Evolutionary conservation across 176 grass and related monocot genomes (phyloP).

Genomic region (Cenchrus fungigraminus): DNA sequence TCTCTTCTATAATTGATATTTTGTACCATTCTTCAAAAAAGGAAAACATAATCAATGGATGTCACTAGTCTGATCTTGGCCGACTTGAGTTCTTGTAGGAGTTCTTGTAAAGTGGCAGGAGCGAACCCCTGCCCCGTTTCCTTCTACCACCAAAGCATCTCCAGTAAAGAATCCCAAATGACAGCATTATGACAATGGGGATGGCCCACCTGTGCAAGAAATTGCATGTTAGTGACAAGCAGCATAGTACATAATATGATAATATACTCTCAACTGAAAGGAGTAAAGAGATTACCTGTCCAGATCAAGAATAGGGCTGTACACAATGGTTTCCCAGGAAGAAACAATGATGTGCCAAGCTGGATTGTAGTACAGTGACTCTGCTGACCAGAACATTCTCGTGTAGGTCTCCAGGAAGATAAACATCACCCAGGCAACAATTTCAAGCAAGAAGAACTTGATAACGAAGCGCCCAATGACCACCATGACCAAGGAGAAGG

Average conservation of each 20-base stretch:
- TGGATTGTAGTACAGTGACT: constrained; percentile 90
- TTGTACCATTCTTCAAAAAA: constrained; percentile 12
- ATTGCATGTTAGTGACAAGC: not conserved
- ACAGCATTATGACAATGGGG: constrained; percentile 69
- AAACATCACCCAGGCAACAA: constrained; percentile 93
- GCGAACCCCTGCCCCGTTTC: constrained; percentile 56
- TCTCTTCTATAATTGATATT: constrained; percentile 34
- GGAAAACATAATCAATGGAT: not conserved
- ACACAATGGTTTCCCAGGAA: constrained; percentile 93
- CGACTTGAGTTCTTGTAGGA: constrained; percentile 63
- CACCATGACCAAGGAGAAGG: constrained; percentile 89
- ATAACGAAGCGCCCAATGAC: constrained; percentile 88
- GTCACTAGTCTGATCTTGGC: constrained; percentile 74
- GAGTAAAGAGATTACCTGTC: constrained; percentile 63
- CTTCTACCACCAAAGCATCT: constrained; percentile 76
- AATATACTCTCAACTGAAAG: not conserved
- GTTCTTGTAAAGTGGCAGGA: constrained; percentile 75
- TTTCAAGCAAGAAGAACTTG: constrained; percentile 95
- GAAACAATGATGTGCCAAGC: constrained; percentile 96
- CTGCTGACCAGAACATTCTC: constrained; percentile 96
- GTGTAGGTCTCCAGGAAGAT: constrained; percentile 98
- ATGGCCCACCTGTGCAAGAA: constrained; percentile 81
- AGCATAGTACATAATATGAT: too few relatives aligned
- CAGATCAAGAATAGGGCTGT: constrained; percentile 91
- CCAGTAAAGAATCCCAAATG: constrained; percentile 75